These are phyloP conservation scores for Urochloa ruziziensis DNA, from an alignment of 176 grass and related monocot species.

Conservation along the genomic window DNA sequence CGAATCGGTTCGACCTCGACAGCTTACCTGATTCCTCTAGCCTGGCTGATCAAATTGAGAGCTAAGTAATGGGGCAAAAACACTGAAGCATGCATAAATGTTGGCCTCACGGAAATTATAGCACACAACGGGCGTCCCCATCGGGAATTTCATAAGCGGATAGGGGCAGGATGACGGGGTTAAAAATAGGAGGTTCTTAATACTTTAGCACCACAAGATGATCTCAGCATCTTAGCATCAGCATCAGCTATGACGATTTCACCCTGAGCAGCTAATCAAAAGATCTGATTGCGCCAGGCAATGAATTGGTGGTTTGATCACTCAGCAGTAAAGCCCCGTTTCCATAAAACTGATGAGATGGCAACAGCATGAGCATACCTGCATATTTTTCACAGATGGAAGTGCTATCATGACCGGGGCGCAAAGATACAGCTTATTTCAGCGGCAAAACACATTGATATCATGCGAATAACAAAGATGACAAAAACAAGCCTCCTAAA, in stretches of 20 bases:
- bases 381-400: background rate
- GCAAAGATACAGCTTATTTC: background rate
- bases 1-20: constrained; percentile 11
- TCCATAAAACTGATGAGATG: background rate
- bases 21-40: background rate
- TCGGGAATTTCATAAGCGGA: background rate
- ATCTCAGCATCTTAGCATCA: background rate
- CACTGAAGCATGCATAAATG: background rate
- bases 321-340: background rate
- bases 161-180: background rate
- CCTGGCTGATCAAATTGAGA: background rate
- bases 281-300: background rate
- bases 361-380: background rate
- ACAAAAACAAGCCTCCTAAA: background rate
- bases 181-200: background rate
- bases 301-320: background rate
- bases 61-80: background rate
- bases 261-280: background rate
- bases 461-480: background rate
- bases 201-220: background rate
- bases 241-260: background rate
- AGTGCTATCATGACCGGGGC: background rate
- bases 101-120: background rate
- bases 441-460: background rate
- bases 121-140: background rate